phyloP scores from a whole-genome alignment of 2,329 filamentous ascomycete species.

The Blastomyces silverae region DNA sequence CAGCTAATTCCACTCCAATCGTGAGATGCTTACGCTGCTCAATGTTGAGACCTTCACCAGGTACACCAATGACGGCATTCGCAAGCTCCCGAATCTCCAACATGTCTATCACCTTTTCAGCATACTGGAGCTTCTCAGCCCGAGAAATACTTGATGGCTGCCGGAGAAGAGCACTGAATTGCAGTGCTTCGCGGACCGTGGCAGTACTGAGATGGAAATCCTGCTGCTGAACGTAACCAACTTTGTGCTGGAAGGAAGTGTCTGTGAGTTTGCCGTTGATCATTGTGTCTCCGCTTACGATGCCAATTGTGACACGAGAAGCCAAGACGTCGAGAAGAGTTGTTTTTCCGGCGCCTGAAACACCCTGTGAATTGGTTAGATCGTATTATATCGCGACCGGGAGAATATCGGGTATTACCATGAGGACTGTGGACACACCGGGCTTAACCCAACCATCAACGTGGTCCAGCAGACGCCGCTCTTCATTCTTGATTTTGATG shows the following conservation, averaged over 20 bases:
- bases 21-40: constrained; percentile 69
- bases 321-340: constrained; percentile 81
- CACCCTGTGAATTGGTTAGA: constrained; percentile 40
- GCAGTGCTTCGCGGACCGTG: constrained; percentile 79
- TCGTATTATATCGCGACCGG: neutral
- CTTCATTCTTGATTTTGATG: constrained; percentile 70
- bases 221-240: constrained; percentile 74
- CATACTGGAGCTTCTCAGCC: constrained; percentile 75
- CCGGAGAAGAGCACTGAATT: constrained; percentile 76
- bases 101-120: constrained; percentile 82
- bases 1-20: constrained; percentile 87
- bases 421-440: constrained; percentile 77
- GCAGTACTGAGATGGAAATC: constrained; percentile 78
- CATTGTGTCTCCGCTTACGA: constrained; percentile 80
- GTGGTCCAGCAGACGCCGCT: constrained; percentile 69
- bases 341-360: constrained; percentile 87
- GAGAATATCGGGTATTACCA: constrained; percentile 44
- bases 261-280: constrained; percentile 68
- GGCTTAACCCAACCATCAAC: constrained; percentile 93
- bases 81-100: constrained; percentile 86
- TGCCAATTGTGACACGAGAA: constrained; percentile 76
- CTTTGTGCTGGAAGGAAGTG: constrained; percentile 71
- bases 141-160: constrained; percentile 66
- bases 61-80: constrained; percentile 84
- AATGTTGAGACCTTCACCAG: constrained; percentile 62